Base-by-base conservation (phyloP, 78 protist genomes). In the Dictyostelium purpureum region DNA sequence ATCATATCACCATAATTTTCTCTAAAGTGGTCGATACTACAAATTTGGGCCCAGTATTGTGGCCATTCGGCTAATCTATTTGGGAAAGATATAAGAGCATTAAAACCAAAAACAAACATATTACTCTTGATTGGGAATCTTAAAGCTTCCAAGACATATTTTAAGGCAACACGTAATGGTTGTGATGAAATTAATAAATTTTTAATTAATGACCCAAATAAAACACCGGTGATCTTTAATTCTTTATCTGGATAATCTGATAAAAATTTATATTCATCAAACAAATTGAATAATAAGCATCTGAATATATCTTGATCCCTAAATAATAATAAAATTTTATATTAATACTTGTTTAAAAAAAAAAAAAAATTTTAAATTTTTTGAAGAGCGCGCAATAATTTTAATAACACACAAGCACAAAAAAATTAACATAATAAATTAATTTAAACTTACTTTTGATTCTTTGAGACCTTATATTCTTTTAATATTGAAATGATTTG, bases 261-360 rank as follows among this genome's bases (percentile, higher is more conserved):
- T 47, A 99, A 81, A 82, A 80, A 96, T n/a, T 94, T 91, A 71
- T 97, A 96, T 83, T 99, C 99, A 75, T 97, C 99, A 63, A 98
- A 95, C 28, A 99, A 94, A 73, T 96, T 95, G 75, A 96, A 97
- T 77, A 99, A 89, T 95, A 98, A 94, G 91, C 99, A 98, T 52
- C 61, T 81, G 11, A 75, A 96, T 21, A 98, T 69, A 42, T 88
- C 82, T 69, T 93, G 87, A 33, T 94, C 98, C 28, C 87, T 54
- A 1, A 24, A 49, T 16, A 9, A 9, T n/a, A 43, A 52, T 24
- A 56, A 56, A 57, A n/a, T n/a, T n/a, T n/a, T n/a, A n/a, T n/a
- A n/a, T n/a, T n/a, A n/a, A n/a, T n/a, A n/a, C n/a, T n/a, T n/a
- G n/a, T n/a, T n/a, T n/a, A n/a, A n/a, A n/a, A n/a, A n/a, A n/a